These are phyloP conservation scores for thale cress (Arabidopsis thaliana) DNA, from an alignment of 345 rosid genomes.

Conservation along the genomic window TAIR10.1 NC_003070.9:5622501-5623000, in stretches of 20 bases:
- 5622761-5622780: neutral
- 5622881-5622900: constrained; percentile 34
- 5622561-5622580: constrained; percentile 18
- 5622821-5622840: constrained; percentile 38
- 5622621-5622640: too few relatives aligned
- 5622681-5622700: neutral
- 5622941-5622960: neutral
- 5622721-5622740: neutral
- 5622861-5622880: constrained; percentile 24
- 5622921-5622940: neutral
- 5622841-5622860: neutral
- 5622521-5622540: constrained; percentile 28
- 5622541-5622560: constrained; percentile 19
- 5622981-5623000: neutral
- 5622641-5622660: neutral
- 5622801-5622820: constrained; percentile 35
- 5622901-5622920: constrained; percentile 29
- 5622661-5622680: constrained; percentile 21
- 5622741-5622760: neutral
- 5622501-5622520: neutral
- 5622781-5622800: constrained; percentile 14
- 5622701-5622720: constrained; percentile 12
- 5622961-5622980: neutral
- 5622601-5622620: too few relatives aligned
- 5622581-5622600: neutral